Base-by-base conservation (phyloP, 352 stramenopile species). In the Globisporangium nunn region DNA sequence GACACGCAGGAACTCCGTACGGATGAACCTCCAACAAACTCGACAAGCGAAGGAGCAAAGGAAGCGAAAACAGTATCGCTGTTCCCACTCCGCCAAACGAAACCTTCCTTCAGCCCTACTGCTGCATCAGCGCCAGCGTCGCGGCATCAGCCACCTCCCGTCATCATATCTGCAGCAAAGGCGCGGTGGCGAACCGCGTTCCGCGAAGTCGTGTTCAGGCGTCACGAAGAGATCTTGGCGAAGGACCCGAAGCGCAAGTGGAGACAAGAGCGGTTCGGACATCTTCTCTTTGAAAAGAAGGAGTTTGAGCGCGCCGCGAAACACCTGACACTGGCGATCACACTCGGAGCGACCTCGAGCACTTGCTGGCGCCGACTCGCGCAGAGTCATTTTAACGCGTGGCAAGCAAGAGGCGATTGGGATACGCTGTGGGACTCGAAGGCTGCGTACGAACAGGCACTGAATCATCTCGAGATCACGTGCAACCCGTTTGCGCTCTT, bases 231-330 rank as follows among this genome's bases (percentile, higher is more conserved):
- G 31, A 80, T 88, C 43, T 54, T 90, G 11, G 48, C 52, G 18
- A 87, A 81, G 47, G 72, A 88, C 23, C 64, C 72, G 5, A 75
- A 79, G 17, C 72, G 80, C 14, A 71, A 68, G 52, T 89, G 78
- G 82, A 62, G 79, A 12, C 81, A 92, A 37, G 78, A 89, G 48
- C 70, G 79, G 8, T 79, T 89, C 43, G 78, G 75, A 0, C 55
- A 84, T 6, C 53, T 87, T 39, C 61, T 86, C 3, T 90, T 80
- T 29, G 56, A 66, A 0, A 68, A 70, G 0, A 44, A 66, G 17
- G 60, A 83, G 30, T 90, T 72, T 55, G 49, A 54, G 33, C 58
- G 66, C 2, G 72, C 78, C 1, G 71, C 59, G 39, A 64, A 75
- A 4, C 80, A 86, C 52, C 61, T 91, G 54, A 56, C 48, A 3